Percentiles rank a stretch among this genome's conserved stretches.
phyloP scores from a whole-genome alignment of 2,329 filamentous ascomycete genomes.

The Gnomoniopsis sp. region DNA sequence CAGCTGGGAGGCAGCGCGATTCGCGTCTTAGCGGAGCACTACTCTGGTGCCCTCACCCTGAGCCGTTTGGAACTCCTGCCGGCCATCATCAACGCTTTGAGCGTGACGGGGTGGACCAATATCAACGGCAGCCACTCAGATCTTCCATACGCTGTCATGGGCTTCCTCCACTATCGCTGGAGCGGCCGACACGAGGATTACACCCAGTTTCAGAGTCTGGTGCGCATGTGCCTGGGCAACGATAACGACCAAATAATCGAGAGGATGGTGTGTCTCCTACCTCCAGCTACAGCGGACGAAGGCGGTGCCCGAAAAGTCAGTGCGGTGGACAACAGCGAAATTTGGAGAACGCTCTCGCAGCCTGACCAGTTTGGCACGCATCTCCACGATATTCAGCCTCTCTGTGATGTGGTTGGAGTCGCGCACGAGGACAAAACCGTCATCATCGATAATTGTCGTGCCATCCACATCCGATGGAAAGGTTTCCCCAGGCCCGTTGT shows the following conservation, averaged over 20 bases:
- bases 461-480: constrained; percentile 30
- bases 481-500: constrained; percentile 24
- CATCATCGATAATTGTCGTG: constrained; percentile 28
- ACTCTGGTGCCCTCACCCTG: constrained; percentile 22
- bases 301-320: neutral
- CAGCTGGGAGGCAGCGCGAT: constrained; percentile 17
- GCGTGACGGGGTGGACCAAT: constrained; percentile 9
- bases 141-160: constrained; percentile 31
- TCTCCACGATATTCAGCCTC: constrained; percentile 30
- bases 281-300: neutral
- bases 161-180: constrained; percentile 27
- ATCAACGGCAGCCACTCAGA: constrained; percentile 22
- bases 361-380: constrained; percentile 26
- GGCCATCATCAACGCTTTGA: constrained; percentile 25
- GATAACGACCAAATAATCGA: constrained; percentile 30
- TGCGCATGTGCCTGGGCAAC: constrained; percentile 28
- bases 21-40: constrained; percentile 28
- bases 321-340: constrained; percentile 5
- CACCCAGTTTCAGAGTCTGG: constrained; percentile 27
- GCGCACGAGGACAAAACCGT: constrained; percentile 27
- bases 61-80: constrained; percentile 26
- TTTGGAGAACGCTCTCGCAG: constrained; percentile 21
- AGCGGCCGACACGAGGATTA: constrained; percentile 22
- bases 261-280: constrained; percentile 26
- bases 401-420: constrained; percentile 29